Base-by-base conservation (phyloP, 169 alveolate species). In the Cryptosporidium ryanae region DNA sequence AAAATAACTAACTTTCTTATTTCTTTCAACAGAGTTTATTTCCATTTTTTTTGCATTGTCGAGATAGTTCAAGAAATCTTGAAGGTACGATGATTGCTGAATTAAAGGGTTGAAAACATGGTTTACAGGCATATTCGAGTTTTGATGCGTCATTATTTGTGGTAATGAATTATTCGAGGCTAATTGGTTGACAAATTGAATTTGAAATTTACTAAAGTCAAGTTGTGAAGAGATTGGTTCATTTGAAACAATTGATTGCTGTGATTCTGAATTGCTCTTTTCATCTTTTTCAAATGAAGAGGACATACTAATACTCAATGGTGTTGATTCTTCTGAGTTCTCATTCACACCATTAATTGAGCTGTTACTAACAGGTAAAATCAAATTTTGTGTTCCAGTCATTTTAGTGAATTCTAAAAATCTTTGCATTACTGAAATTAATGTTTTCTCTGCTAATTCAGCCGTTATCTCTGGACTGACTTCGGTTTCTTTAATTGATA, bases 391-490 rank as follows among this genome's bases (percentile, higher is more conserved):
- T 18, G 64, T 59, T 76, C 87, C 87, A 27, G 57, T 76, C 7
- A 59, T 23, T 55, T 61, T 59, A 5, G 87, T 52, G 25, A 57
- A 76, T 48, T 76, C 87, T 61, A 76, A 34, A 57, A 76, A 59
- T 46, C 87, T 76, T 46, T 76, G 87, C 87, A 76, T 76, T 10
- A 76, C 87, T 12, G 68, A 44, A 23, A 76, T 76, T 59, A 76
- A 55, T 6, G 87, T 76, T 38, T 76, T 55, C 31, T 76, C 87
- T 1, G 87, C 87, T n/a, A 76, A 17, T 34, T 76, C 87, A 2
- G 87, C 71, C 3, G 76, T 76, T 44, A 76, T 61, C 2, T 76
- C 87, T 18, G 1, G 29, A 34, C 29, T 76, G 38, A 38, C 8
- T 23, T 55, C 68, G 15, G 44, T 59, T 15, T 61, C 87, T 61